A percentile compares a stretch with the other conserved stretches of the same genome.
Conservation (phyloP, 2,329 filamentous ascomycete species). For the Colletotrichum sp. region DNA sequence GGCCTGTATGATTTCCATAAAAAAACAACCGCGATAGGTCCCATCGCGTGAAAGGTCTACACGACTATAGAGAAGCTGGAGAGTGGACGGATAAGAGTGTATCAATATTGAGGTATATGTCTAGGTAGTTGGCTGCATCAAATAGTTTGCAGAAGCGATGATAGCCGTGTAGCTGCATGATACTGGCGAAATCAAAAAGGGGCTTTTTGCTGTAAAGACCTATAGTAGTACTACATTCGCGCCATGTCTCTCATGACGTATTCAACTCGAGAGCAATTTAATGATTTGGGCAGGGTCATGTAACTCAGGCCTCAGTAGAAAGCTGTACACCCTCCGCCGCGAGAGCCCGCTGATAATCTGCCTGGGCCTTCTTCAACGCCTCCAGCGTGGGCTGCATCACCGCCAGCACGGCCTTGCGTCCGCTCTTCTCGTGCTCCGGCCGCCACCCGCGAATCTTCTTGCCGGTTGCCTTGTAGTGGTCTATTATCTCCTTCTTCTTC, state of each 20-base stretch:
- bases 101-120: not conserved
- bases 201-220: not conserved
- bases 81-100: not conserved
- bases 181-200: not conserved
- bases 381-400: conserved; percentile 77
- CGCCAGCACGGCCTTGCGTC: conserved; percentile 75
- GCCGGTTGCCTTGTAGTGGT: conserved; percentile 73
- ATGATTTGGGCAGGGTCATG: not conserved
- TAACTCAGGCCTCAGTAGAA: conserved; percentile 47
- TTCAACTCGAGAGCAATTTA: not conserved
- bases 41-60: not conserved
- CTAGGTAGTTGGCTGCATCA: not conserved
- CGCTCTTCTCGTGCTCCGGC: conserved; percentile 73
- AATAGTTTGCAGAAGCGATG: not conserved
- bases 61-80: not conserved
- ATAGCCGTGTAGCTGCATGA: not conserved
- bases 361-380: conserved; percentile 72
- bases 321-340: conserved; percentile 64
- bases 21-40: not conserved
- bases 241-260: not conserved
- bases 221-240: not conserved
- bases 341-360: conserved; percentile 74
- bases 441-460: conserved; percentile 73
- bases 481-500: conserved; percentile 72
- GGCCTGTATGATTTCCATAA: not conserved